Evolutionary conservation across 768 basidiomycete species (phyloP).

Genomic region (Crassisporium funariophilum): DNA sequence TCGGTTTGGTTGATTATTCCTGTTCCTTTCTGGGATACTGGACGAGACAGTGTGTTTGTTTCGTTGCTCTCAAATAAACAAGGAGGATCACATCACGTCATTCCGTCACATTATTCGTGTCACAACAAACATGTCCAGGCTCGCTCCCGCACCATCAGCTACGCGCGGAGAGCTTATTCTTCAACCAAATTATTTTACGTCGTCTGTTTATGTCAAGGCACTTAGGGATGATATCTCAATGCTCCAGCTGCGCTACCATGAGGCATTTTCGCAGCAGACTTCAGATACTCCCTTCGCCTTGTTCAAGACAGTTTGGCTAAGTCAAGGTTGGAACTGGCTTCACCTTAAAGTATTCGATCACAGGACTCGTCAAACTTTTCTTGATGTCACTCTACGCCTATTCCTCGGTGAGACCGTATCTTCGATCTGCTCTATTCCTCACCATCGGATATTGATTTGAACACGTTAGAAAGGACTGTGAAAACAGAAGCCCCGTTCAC

Average conservation of each 20-base stretch:
- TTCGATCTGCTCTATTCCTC: background rate
- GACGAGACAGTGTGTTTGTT: no score
- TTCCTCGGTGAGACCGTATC: constrained; percentile 58
- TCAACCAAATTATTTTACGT: constrained; percentile 79
- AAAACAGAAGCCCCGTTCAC: constrained; percentile 52
- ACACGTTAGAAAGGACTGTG: constrained; percentile 59
- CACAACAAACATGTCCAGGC: constrained; percentile 18
- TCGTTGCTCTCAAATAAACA: constrained; percentile 5
- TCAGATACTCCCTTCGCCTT: constrained; percentile 56
- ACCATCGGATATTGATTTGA: background rate
- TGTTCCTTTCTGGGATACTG: constrained; percentile 6
- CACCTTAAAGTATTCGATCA: constrained; percentile 76
- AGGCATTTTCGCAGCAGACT: constrained; percentile 41
- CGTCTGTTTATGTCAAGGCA: constrained; percentile 67
- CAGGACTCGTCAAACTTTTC: constrained; percentile 63
- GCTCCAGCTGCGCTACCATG: constrained; percentile 55
- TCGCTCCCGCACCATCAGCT: constrained; percentile 54
- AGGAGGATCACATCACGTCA: background rate
- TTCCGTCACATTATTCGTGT: background rate
- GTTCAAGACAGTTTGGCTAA: constrained; percentile 72
- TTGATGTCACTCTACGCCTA: constrained; percentile 58
- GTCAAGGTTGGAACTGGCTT: constrained; percentile 72
- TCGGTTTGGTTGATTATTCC: constrained; percentile 15
- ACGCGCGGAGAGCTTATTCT: constrained; percentile 62
- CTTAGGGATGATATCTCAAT: constrained; percentile 64